Conservation (phyloP, 306 rosid genomes). For the Begonia loranthoides region DNA sequence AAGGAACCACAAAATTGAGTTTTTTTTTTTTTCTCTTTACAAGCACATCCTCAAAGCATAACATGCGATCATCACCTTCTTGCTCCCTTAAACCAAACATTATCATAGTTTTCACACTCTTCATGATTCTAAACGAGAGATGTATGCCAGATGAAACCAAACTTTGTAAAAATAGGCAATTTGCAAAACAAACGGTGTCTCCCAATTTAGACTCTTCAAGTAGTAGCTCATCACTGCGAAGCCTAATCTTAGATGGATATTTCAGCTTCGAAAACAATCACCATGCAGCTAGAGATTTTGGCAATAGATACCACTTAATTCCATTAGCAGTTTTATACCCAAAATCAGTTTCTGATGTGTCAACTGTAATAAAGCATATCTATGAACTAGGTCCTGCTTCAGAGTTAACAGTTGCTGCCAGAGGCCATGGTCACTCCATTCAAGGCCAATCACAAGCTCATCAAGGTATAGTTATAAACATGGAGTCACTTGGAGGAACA, state of each 20-base stretch:
- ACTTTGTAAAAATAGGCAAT: slow-evolving; percentile 7
- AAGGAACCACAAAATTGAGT: too few relatives aligned
- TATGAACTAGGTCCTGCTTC: slow-evolving; percentile 42
- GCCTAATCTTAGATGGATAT: slow-evolving; percentile 59
- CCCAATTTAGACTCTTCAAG: slow-evolving; percentile 14
- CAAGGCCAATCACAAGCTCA: slow-evolving; percentile 78
- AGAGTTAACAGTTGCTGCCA: slow-evolving; percentile 64
- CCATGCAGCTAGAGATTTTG: slow-evolving; percentile 64
- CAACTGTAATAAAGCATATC: slow-evolving; percentile 35
- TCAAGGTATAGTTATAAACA: slow-evolving; percentile 57
- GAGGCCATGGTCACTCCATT: slow-evolving; percentile 88
- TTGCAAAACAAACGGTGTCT: slow-evolving; percentile 11
- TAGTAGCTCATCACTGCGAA: slow-evolving; percentile 26
- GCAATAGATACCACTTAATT: slow-evolving; percentile 48
- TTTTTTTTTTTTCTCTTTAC: too few relatives aligned
- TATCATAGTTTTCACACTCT: slow-evolving; percentile 1
- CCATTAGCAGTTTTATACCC: slow-evolving; percentile 79
- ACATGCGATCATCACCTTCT: slow-evolving; percentile 30
- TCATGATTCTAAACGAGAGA: slow-evolving; percentile 27
- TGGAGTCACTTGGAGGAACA: slow-evolving; percentile 54
- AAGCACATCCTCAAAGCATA: too few relatives aligned
- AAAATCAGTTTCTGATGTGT: slow-evolving; percentile 50
- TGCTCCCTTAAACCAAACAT: slow-evolving; percentile 18
- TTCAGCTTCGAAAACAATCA: slow-evolving; percentile 43
- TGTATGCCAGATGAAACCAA: slow-evolving; percentile 26